Conservation (phyloP, 371 early-diverging fungal genomes). For the Rhizopus delemar region DNA sequence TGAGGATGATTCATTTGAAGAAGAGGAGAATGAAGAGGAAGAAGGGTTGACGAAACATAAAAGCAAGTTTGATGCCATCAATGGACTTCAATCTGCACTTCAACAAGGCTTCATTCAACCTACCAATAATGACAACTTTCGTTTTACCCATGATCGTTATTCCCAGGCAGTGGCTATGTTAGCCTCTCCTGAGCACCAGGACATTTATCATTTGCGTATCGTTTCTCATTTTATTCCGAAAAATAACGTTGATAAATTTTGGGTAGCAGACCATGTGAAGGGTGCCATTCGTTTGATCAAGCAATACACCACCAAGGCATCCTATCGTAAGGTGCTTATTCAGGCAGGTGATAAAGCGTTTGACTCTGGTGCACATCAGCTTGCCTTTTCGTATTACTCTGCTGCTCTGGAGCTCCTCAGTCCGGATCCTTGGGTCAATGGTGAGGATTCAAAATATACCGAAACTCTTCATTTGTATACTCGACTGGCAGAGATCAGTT, state of each 20-base stretch:
- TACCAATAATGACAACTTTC: conserved; percentile 42
- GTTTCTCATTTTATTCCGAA: conserved; percentile 38
- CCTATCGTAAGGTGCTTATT: conserved; percentile 34
- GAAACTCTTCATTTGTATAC: conserved; percentile 50
- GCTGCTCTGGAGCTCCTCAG: conserved; percentile 35
- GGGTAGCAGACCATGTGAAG: conserved; percentile 73
- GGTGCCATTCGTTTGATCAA: conserved; percentile 81
- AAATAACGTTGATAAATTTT: conserved; percentile 39
- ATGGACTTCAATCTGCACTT: conserved; percentile 48
- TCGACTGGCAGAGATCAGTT: conserved; percentile 45
- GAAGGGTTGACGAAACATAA: not conserved
- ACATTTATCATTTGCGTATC: conserved; percentile 41
- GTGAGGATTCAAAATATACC: conserved; percentile 37
- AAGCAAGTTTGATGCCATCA: conserved; percentile 36
- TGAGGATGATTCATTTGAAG: not conserved
- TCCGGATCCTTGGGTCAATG: conserved; percentile 42
- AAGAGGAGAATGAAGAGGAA: conserved; percentile 21
- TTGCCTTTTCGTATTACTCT: conserved; percentile 43
- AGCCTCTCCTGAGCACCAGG: conserved; percentile 30
- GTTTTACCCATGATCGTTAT: conserved; percentile 49
- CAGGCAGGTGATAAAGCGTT: conserved; percentile 50
- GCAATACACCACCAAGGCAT: conserved; percentile 43
- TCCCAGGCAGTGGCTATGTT: conserved; percentile 49
- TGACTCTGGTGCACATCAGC: conserved; percentile 42
- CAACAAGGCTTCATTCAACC: conserved; percentile 51